These are phyloP conservation scores for Odontarrhena argentea DNA, from an alignment of 345 rosid species.

Conservation along the genomic window DNA sequence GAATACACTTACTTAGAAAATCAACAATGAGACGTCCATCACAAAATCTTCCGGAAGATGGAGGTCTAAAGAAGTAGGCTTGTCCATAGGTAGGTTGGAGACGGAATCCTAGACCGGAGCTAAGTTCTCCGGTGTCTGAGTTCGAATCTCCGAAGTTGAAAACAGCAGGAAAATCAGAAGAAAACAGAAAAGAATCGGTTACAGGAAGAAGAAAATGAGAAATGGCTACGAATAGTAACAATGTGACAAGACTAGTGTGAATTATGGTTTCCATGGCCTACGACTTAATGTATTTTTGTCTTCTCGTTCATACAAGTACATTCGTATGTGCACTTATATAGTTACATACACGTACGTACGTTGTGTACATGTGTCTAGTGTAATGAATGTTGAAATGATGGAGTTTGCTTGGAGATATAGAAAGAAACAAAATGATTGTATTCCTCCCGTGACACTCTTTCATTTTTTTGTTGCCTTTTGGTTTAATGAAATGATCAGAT, in stretches of 20 bases:
- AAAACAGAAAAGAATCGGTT: constrained; percentile 29
- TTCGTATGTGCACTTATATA: not conserved
- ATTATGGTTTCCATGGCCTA: constrained; percentile 19
- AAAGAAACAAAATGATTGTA: constrained; percentile 30
- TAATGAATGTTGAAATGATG: not conserved
- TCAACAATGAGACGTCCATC: constrained; percentile 62
- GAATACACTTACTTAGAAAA: constrained; percentile 44
- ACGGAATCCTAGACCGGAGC: constrained; percentile 46
- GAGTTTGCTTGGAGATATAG: constrained; percentile 30
- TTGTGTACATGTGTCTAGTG: constrained; percentile 2
- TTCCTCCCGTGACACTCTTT: constrained; percentile 32
- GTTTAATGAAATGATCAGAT: not conserved
- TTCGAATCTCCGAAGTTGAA: constrained; percentile 67
- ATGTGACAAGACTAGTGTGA: constrained; percentile 3
- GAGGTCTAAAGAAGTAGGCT: constrained; percentile 46
- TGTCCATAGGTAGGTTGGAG: constrained; percentile 45
- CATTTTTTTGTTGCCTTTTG: not conserved
- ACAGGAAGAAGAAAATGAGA: constrained; percentile 14
- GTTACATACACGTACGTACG: not conserved
- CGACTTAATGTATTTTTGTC: not conserved
- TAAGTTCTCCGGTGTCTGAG: constrained; percentile 56
- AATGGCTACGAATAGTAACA: constrained; percentile 9
- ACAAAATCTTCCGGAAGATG: constrained; percentile 48
- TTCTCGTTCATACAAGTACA: constrained; percentile 4
- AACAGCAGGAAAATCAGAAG: constrained; percentile 49